Conservation (phyloP, 2,329 filamentous ascomycete genomes). For the Curvularia lunata region DNA sequence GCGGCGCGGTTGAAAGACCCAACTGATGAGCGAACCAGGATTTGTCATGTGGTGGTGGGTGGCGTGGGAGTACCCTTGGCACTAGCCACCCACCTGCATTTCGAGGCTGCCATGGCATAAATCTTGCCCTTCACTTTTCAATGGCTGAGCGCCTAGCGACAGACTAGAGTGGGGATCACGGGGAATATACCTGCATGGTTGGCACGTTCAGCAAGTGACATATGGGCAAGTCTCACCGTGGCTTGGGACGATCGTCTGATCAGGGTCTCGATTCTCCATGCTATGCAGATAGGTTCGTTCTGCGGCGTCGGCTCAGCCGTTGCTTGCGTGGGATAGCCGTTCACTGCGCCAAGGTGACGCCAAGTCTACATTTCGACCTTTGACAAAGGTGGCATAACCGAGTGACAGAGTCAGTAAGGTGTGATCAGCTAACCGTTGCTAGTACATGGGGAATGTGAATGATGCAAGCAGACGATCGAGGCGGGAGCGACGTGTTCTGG, state of each 20-base stretch:
- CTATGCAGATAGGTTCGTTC: conserved; percentile 3
- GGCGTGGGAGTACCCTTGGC: conserved; percentile 4
- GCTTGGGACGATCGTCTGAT: conserved; percentile 6
- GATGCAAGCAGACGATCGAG: conserved; percentile 16
- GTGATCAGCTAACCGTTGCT: conserved; percentile 8
- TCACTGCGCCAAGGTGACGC: conserved; percentile 1
- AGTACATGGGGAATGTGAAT: conserved; percentile 9
- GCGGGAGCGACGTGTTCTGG: conserved; percentile 16
- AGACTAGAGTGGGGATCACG: neutral
- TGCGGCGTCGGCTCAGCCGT: conserved; percentile 4
- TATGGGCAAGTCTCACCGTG: neutral
- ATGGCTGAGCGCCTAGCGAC: neutral
- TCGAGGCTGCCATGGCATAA: neutral
- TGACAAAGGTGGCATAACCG: conserved; percentile 6
- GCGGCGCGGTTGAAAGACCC: conserved; percentile 23
- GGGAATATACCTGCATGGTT: neutral
- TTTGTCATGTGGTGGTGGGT: conserved; percentile 18
- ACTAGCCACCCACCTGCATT: neutral
- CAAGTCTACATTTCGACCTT: conserved; percentile 3
- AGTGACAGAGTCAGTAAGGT: neutral
- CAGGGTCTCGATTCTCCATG: conserved; percentile 5
- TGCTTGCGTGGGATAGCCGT: conserved; percentile 3
- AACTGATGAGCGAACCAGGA: conserved; percentile 8
- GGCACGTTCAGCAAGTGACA: neutral
- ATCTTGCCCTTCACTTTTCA: neutral